phyloP scores from a whole-genome alignment of 164 flowering plant species.

The Umbilicus rupestris region DNA sequence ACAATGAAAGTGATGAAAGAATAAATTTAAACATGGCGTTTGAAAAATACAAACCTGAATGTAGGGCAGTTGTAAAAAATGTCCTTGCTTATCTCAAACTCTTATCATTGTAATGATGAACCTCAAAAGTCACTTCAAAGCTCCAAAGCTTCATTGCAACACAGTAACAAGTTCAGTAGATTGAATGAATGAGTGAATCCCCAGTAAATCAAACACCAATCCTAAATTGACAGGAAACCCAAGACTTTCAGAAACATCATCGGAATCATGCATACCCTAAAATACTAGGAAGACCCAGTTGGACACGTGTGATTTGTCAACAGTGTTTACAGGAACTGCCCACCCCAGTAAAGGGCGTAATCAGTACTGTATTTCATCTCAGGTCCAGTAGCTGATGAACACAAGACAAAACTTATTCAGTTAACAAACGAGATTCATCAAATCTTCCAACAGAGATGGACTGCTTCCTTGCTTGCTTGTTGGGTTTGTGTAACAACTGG shows the following conservation, averaged over 20 bases:
- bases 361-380: neutral
- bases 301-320: neutral
- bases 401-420: neutral
- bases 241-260: neutral
- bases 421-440: conserved; percentile 6
- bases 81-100: too few relatives aligned
- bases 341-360: conserved; percentile 6
- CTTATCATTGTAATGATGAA: neutral
- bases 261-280: neutral
- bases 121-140: conserved; percentile 1
- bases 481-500: neutral
- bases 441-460: neutral
- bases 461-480: neutral
- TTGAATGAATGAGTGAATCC: conserved; percentile 1
- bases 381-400: neutral
- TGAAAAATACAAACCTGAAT: too few relatives aligned
- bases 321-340: neutral
- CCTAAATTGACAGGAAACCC: neutral
- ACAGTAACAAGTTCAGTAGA: neutral
- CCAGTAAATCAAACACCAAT: neutral
- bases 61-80: too few relatives aligned
- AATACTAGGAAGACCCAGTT: neutral
- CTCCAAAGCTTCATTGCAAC: neutral
- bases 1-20: too few relatives aligned
- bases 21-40: too few relatives aligned